Percentiles rank a stretch among this genome's conserved stretches.
Evolutionary conservation across 148 eudicot species (phyloP).

Genomic region (Fagopyrum homotropicum): DNA sequence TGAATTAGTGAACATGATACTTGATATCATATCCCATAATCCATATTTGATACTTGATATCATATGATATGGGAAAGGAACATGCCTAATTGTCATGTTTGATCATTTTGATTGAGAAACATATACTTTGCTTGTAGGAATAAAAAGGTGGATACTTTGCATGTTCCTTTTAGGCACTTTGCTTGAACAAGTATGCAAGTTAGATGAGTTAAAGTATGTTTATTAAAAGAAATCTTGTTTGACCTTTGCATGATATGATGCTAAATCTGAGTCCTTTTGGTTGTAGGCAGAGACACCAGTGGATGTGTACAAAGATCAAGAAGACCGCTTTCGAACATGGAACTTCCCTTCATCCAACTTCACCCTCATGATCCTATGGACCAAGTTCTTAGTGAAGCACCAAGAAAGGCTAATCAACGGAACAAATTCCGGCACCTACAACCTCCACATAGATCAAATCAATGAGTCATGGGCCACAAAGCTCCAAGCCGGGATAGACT

Average conservation of each 20-base stretch:
- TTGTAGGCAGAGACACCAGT: conserved; percentile 56
- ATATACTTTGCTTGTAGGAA: conserved; percentile 3
- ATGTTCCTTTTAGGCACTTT: not conserved
- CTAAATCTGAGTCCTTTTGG: not conserved
- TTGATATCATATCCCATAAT: too few species aligned
- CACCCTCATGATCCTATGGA: conserved; percentile 55
- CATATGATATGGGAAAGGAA: not conserved
- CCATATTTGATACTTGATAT: too few species aligned
- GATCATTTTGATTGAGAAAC: not conserved
- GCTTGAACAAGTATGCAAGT: not conserved
- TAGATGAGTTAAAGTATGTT: not conserved
- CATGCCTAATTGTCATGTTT: not conserved
- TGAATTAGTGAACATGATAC: too few species aligned
- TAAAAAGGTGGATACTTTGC: not conserved
- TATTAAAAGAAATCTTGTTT: not conserved
- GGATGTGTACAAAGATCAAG: conserved; percentile 37
- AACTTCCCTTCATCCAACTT: conserved; percentile 52
- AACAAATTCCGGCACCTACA: conserved; percentile 34
- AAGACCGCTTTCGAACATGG: conserved; percentile 53
- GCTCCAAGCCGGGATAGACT: conserved; percentile 35
- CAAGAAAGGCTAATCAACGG: conserved; percentile 43
- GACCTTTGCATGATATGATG: too few species aligned
- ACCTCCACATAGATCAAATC: conserved; percentile 51
- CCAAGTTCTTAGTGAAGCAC: conserved; percentile 41
- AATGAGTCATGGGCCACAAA: conserved; percentile 39